Evolutionary conservation across 345 rosid species (phyloP), one percentile per base, ranked within the genome.

Genomic region (Passiflora organensis): DNA sequence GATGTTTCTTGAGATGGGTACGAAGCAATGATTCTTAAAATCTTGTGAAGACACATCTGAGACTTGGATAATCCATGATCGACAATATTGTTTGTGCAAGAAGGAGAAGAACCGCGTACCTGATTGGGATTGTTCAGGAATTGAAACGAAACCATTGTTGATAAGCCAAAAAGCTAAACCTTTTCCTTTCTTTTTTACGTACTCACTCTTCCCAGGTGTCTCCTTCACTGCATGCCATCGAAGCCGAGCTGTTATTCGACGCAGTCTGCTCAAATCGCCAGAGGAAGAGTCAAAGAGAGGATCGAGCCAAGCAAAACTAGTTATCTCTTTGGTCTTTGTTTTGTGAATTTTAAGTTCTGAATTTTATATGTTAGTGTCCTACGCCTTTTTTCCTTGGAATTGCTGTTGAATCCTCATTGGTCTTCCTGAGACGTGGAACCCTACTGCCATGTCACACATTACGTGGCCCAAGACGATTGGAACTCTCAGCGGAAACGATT

Each of bases 31-130:
- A 60, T 24, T 12, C 11, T 68, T 45, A 75, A 56, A 67, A 78
- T 78, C 72, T 60, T 78, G 19, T 60, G 59, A 39, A 78, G 73
- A 43, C 59, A 66, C 14, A 55, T 66, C 41, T 78, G 78, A 43
- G 80, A 71, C 41, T 72, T 78, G 46, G 80, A 78, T 13, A 67
- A 53, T 20, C 75, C 57, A 22, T 44, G 20, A 44, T 48, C 20
- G 13, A 48, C 34, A 3, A 28, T 8, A 28, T 28, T 2, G 34
- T 28, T 28, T 8, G 18, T 8, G n/a, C 15, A 10, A 48, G 51
- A 48, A 48, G 17, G 15, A 55, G 60, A 50, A 59, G 60, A 59
- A 68, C 49, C 53, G 43, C 65, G 64, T 56, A 54, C 70, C 71
- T 56, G 65, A 63, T 24, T 60, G 32, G 45, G 36, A 59, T 25